Evolutionary conservation across 106 monocot genomes (phyloP).

Genomic region (Platanthera guangdongensis): DNA sequence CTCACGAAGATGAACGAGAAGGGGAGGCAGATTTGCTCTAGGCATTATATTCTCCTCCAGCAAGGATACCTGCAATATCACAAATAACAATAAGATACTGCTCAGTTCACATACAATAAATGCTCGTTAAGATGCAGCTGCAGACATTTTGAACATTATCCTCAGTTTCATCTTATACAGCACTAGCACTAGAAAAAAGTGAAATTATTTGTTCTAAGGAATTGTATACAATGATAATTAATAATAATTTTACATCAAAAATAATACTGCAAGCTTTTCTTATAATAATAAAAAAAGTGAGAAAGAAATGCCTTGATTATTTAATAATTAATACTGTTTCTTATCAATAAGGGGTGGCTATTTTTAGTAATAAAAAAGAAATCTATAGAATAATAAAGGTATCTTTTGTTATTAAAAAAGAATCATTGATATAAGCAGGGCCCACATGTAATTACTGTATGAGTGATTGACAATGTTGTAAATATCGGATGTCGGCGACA

Average conservation of each 20-base stretch:
- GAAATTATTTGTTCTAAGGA: conserved; percentile 8
- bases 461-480: too few species aligned
- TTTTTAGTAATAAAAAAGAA: not conserved
- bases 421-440: too few species aligned
- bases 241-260: not conserved
- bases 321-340: not conserved
- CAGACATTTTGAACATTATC: not conserved
- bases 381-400: not conserved
- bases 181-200: not conserved
- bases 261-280: not conserved
- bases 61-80: conserved; percentile 66
- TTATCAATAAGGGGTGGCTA: not conserved
- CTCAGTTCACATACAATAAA: too few species aligned
- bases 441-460: conserved; percentile 8
- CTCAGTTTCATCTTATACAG: not conserved
- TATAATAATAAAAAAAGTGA: not conserved
- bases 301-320: not conserved
- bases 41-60: conserved; percentile 84
- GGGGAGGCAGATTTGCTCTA: conserved; percentile 81
- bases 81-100: not conserved
- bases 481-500: too few species aligned
- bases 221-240: not conserved
- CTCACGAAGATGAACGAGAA: conserved; percentile 79
- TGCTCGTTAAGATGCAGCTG: not conserved
- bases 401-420: not conserved